A percentile compares a stretch with the other conserved stretches of the same genome.
Evolutionary conservation across 2,329 filamentous ascomycete species (phyloP).

Genomic region (Tolypocladium endophyticum): DNA sequence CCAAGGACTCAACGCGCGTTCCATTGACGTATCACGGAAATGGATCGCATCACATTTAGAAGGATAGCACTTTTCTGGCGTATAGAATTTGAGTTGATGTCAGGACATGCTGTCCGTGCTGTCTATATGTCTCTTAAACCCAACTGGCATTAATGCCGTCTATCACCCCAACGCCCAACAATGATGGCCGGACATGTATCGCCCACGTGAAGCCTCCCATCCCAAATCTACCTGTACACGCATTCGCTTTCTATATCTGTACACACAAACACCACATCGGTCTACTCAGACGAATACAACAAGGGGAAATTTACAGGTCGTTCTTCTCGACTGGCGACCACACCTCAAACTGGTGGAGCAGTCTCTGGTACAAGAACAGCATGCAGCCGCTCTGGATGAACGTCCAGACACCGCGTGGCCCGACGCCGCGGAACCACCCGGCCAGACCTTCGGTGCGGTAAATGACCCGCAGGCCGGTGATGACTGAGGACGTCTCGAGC

Average conservation of each 20-base stretch:
- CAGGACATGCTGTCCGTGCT: constrained; percentile 9
- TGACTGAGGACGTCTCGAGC: constrained; percentile 81
- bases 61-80: not conserved
- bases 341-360: constrained; percentile 65
- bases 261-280: not conserved
- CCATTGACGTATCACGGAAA: not conserved
- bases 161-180: constrained; percentile 19
- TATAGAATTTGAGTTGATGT: constrained; percentile 13
- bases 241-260: not conserved
- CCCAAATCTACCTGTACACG: constrained; percentile 9
- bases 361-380: constrained; percentile 87
- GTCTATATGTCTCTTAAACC: constrained; percentile 10
- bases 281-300: not conserved
- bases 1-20: not conserved
- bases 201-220: constrained; percentile 11
- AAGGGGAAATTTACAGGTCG: constrained; percentile 9
- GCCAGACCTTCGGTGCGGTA: constrained; percentile 81
- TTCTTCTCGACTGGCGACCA: constrained; percentile 23
- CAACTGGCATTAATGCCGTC: constrained; percentile 4
- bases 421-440: constrained; percentile 92
- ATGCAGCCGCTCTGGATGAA: constrained; percentile 95
- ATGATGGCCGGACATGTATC: constrained; percentile 9
- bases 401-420: constrained; percentile 89
- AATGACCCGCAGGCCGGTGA: constrained; percentile 74
- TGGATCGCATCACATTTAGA: not conserved